Conservation (phyloP, 768 basidiomycete genomes). For the Pleurotus djamor region DNA sequence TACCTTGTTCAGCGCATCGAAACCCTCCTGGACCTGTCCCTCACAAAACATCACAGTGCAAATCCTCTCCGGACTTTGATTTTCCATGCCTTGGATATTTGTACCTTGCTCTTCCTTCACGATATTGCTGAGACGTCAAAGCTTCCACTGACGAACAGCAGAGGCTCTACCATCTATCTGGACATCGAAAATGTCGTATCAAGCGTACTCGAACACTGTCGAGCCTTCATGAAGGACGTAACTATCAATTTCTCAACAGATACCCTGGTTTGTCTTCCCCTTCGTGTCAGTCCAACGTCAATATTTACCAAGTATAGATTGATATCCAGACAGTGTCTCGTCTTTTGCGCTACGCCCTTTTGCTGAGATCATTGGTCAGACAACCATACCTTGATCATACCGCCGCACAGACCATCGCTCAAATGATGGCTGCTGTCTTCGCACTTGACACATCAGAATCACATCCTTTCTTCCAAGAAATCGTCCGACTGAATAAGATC, state of each 20-base stretch:
- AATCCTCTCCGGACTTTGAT: not conserved
- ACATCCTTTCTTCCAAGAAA: slow-evolving; percentile 23
- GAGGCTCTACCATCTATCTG: not conserved
- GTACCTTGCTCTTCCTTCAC: not conserved
- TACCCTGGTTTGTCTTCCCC: not conserved
- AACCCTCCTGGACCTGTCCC: not conserved
- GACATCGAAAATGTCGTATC: no score
- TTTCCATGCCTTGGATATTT: slow-evolving; percentile 1
- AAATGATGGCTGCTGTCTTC: slow-evolving; percentile 45
- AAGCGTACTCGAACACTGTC: no score
- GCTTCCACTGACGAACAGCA: not conserved
- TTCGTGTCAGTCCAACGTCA: no score
- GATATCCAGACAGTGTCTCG: slow-evolving; percentile 28
- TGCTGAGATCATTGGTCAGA: slow-evolving; percentile 40
- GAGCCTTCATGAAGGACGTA: no score
- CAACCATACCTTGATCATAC: slow-evolving; percentile 61
- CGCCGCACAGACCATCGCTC: slow-evolving; percentile 55
- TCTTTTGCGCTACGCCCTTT: slow-evolving; percentile 34
- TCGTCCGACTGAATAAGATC: slow-evolving; percentile 38
- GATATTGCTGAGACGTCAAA: not conserved
- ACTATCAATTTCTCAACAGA: not conserved
- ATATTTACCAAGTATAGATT: slow-evolving; percentile 15
- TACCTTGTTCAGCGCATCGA: not conserved
- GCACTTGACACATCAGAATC: slow-evolving; percentile 24
- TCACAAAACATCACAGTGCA: not conserved